A percentile compares a stretch with the other conserved stretches of the same genome.
These are phyloP conservation scores for Hemisphaericaspora xylofermentans DNA, from an alignment of 1,139 yeast genomes.

Conservation along the genomic window DNA sequence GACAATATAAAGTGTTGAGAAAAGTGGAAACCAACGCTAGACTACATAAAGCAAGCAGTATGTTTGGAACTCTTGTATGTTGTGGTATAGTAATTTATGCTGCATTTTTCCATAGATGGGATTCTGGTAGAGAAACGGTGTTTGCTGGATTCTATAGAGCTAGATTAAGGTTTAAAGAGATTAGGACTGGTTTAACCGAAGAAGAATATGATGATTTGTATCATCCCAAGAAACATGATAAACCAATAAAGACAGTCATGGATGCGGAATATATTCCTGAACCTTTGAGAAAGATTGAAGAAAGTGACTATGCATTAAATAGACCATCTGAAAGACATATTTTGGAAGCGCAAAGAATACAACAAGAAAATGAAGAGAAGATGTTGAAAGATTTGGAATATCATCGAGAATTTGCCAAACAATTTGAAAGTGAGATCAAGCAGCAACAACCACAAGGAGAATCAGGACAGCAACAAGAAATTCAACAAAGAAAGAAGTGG, in stretches of 20 bases:
- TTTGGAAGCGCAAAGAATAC: conserved; percentile 70
- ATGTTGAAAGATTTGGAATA: conserved; percentile 55
- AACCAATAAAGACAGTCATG: conserved; percentile 38
- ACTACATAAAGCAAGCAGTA: conserved; percentile 56
- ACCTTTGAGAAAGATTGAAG: conserved; percentile 38
- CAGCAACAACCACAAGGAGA: background rate
- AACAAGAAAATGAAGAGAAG: conserved; percentile 70
- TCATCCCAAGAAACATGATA: conserved; percentile 39
- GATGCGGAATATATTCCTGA: conserved; percentile 46
- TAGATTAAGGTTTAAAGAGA: conserved; percentile 29
- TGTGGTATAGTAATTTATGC: conserved; percentile 53
- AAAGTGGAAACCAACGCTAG: conserved; percentile 55
- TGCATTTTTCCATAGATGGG: conserved; percentile 78
- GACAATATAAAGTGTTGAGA: conserved; percentile 72
- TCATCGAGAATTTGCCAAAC: conserved; percentile 30
- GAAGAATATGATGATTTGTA: conserved; percentile 65
- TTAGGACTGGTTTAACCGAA: conserved; percentile 55
- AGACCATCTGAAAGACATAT: conserved; percentile 73
- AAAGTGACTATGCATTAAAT: conserved; percentile 54
- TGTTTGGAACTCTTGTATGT: conserved; percentile 49
- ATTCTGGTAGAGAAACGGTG: conserved; percentile 77
- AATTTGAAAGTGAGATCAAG: conserved; percentile 26
- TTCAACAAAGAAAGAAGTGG: conserved; percentile 29
- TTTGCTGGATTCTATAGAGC: conserved; percentile 64
- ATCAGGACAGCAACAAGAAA: conserved; percentile 1